Evolutionary conservation across 2,329 filamentous ascomycete species (phyloP).

Genomic region (Ascochyta fabae): DNA sequence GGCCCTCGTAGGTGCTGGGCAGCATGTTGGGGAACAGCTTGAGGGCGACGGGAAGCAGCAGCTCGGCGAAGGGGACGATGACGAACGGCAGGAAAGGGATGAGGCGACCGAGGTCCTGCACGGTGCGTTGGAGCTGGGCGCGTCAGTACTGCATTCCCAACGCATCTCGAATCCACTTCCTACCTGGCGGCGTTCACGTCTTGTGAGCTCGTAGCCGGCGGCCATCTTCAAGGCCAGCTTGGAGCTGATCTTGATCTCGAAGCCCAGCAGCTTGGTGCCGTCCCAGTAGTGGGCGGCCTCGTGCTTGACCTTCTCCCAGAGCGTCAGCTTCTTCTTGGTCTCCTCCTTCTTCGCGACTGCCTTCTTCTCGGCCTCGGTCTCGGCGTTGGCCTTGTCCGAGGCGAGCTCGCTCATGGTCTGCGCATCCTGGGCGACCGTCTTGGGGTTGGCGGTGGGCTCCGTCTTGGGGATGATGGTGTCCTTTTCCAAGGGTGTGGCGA

Average conservation of each 20-base stretch:
- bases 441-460: slow-evolving; percentile 53
- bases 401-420: slow-evolving; percentile 67
- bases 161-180: background rate
- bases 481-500: slow-evolving; percentile 29
- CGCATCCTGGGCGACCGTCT: slow-evolving; percentile 56
- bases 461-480: slow-evolving; percentile 47
- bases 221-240: slow-evolving; percentile 95
- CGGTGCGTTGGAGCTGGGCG: slow-evolving; percentile 77
- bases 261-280: slow-evolving; percentile 90
- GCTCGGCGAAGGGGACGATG: slow-evolving; percentile 93
- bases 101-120: slow-evolving; percentile 89
- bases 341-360: slow-evolving; percentile 65
- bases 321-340: slow-evolving; percentile 82
- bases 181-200: slow-evolving; percentile 87
- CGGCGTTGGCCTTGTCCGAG: slow-evolving; percentile 61
- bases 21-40: slow-evolving; percentile 97
- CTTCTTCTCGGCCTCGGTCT: slow-evolving; percentile 61
- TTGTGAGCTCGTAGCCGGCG: slow-evolving; percentile 92
- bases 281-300: slow-evolving; percentile 97
- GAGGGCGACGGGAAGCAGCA: slow-evolving; percentile 87
- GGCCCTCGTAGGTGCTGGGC: slow-evolving; percentile 94
- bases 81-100: slow-evolving; percentile 97
- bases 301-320: slow-evolving; percentile 94
- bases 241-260: slow-evolving; percentile 91
- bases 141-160: slow-evolving; percentile 16